Conservation (phyloP, 176 grass and related monocot genomes). For the Cocos nucifera region DNA sequence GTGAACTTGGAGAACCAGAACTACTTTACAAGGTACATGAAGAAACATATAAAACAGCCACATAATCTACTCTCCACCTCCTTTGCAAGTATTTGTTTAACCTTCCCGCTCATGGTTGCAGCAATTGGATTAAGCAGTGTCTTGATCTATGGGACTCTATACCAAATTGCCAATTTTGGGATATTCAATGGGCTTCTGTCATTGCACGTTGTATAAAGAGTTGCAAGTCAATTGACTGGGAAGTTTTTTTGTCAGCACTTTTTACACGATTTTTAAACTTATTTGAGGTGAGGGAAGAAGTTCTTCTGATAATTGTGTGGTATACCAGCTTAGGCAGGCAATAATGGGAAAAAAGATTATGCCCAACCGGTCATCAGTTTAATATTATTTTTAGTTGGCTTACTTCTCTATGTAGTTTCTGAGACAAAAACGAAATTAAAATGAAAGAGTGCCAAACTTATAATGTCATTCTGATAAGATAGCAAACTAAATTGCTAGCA, state of each 20-base stretch:
- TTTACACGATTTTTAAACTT: constrained; percentile 81
- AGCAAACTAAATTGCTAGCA: too few relatives aligned
- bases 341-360: too few relatives aligned
- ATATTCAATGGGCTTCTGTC: constrained; percentile 83
- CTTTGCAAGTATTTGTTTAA: constrained; percentile 15
- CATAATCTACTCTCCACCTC: not conserved
- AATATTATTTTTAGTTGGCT: too few relatives aligned
- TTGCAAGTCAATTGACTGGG: constrained; percentile 65
- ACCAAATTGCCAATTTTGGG: constrained; percentile 94
- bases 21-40: constrained; percentile 67
- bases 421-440: too few relatives aligned
- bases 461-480: too few relatives aligned
- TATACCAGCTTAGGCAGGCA: too few relatives aligned
- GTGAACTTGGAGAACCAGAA: constrained; percentile 64
- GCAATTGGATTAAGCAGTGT: constrained; percentile 63
- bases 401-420: too few relatives aligned
- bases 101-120: constrained; percentile 12
- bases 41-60: constrained; percentile 12
- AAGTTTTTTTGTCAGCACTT: constrained; percentile 64
- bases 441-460: too few relatives aligned
- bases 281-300: constrained; percentile 64
- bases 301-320: not conserved
- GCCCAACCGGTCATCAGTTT: too few relatives aligned
- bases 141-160: constrained; percentile 71
- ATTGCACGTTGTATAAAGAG: constrained; percentile 79